Evolutionary conservation across 148 eudicot genomes (phyloP).

Genomic region (Cornus kousa): DNA sequence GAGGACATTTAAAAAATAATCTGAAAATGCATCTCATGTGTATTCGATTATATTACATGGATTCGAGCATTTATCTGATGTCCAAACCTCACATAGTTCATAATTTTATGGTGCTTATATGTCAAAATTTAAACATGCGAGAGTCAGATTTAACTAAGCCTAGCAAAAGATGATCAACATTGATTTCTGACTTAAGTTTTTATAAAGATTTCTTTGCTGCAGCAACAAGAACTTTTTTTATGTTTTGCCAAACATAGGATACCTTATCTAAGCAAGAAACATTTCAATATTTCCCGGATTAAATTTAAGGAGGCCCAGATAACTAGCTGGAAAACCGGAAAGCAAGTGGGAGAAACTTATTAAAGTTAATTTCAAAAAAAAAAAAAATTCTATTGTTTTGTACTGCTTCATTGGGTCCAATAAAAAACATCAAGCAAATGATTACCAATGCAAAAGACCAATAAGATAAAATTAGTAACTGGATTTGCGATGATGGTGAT

Average conservation of each 20-base stretch:
- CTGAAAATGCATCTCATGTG: background rate
- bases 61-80: too few species aligned
- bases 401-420: background rate
- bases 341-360: too few species aligned
- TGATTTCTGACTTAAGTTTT: background rate
- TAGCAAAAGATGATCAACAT: too few species aligned
- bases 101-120: background rate
- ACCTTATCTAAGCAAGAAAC: too few species aligned
- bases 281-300: background rate
- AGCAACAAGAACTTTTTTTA: background rate
- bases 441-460: background rate
- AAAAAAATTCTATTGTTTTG: background rate
- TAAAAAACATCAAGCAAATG: too few species aligned
- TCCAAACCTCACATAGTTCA: background rate
- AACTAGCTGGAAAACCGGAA: background rate
- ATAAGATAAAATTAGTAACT: background rate
- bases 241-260: background rate
- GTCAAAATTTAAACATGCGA: background rate
- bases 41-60: too few species aligned
- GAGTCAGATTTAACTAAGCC: too few species aligned
- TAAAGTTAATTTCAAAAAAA: too few species aligned
- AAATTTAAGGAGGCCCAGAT: background rate
- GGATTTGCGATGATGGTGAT: background rate
- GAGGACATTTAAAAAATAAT: conserved; percentile 10
- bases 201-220: background rate